phyloP scores from a whole-genome alignment of 306 rosid genomes.

The Prunus dulcis region DNA sequence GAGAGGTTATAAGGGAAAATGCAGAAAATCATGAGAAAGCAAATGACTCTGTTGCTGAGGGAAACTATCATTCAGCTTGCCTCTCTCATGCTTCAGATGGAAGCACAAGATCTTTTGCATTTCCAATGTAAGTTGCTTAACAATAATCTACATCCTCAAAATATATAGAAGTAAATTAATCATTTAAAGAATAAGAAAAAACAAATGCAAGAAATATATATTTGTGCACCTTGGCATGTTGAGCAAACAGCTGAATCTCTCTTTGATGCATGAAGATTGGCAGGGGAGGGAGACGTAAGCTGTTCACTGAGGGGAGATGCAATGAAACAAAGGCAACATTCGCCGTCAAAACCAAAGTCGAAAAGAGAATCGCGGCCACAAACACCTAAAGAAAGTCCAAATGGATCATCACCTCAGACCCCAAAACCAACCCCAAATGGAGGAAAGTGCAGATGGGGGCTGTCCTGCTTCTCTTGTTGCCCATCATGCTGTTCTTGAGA shows the following conservation, averaged over 20 bases:
- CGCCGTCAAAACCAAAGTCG: background rate
- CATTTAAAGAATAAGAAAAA: background rate
- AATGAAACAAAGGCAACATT: constrained; percentile 21
- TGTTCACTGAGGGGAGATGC: constrained; percentile 23
- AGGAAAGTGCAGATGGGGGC: constrained; percentile 26
- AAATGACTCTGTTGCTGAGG: background rate
- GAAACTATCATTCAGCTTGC: constrained; percentile 9
- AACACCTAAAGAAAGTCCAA: constrained; percentile 23
- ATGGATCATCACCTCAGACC: constrained; percentile 11
- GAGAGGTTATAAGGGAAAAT: constrained; percentile 71
- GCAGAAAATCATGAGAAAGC: constrained; percentile 15
- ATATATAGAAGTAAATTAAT: background rate
- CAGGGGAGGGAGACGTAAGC: constrained; percentile 43
- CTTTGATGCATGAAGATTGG: constrained; percentile 36
- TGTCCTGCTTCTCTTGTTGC: constrained; percentile 60
- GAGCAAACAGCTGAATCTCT: constrained; percentile 27
- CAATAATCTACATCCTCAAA: too few relatives aligned
- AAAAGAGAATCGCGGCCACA: constrained; percentile 5
- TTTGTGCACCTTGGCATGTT: background rate
- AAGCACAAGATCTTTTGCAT: constrained; percentile 61
- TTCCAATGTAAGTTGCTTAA: constrained; percentile 53
- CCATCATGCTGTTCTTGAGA: constrained; percentile 23
- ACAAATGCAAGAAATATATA: background rate
- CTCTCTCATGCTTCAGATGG: constrained; percentile 42
- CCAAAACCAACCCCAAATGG: constrained; percentile 12